Conservation (phyloP, 2,329 filamentous ascomycete genomes). For the Pseudocercospora crystallina region DNA sequence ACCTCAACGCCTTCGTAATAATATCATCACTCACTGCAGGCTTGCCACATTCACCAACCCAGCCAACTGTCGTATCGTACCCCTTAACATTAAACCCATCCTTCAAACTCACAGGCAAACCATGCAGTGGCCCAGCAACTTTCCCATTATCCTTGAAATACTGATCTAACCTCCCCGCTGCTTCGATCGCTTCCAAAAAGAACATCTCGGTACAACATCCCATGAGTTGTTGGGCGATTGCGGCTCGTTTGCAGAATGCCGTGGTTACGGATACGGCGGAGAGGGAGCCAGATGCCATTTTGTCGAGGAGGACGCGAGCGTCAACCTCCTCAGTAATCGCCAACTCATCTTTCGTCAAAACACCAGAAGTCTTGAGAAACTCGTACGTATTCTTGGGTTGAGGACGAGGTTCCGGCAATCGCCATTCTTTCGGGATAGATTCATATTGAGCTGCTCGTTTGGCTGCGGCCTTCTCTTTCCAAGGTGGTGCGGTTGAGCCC, state of each 20-base stretch:
- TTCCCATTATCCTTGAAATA: constrained; percentile 18
- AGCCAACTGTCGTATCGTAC: constrained; percentile 9
- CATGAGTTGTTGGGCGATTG: constrained; percentile 33
- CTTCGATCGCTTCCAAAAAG: constrained; percentile 43
- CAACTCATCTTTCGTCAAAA: constrained; percentile 51
- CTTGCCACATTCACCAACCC: constrained; percentile 3
- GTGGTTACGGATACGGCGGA: constrained; percentile 28
- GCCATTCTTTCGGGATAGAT: constrained; percentile 8
- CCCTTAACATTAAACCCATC: constrained; percentile 30
- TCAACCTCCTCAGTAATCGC: constrained; percentile 55
- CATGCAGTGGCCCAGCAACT: constrained; percentile 42
- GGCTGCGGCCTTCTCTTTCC: too few species aligned
- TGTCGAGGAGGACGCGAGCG: constrained; percentile 38
- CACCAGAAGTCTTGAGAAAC: constrained; percentile 38
- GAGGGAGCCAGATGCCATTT: constrained; percentile 33
- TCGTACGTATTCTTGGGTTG: constrained; percentile 3
- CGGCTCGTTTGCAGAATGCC: constrained; percentile 43
- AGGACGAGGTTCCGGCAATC: background rate
- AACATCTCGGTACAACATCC: constrained; percentile 36
- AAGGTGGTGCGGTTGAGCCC: too few species aligned
- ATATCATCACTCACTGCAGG: constrained; percentile 2
- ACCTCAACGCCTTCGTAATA: constrained; percentile 44
- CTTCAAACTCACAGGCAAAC: constrained; percentile 58
- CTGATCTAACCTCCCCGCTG: constrained; percentile 27
- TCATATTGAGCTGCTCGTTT: too few species aligned